Evolutionary conservation across 176 grass and related monocot genomes (phyloP).

Genomic region (Bolboschoenus planiculmis): DNA sequence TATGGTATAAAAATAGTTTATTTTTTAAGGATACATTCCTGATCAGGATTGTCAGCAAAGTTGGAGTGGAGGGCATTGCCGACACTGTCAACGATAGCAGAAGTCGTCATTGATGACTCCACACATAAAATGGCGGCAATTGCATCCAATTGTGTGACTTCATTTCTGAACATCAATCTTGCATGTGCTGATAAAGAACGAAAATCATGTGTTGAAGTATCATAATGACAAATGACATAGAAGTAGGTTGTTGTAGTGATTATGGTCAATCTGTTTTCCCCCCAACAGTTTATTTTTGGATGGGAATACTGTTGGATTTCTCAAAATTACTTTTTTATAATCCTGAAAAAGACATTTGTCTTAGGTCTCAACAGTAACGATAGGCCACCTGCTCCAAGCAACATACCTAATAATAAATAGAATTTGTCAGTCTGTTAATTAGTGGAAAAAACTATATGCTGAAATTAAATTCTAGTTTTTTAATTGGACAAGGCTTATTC

Average conservation of each 20-base stretch:
- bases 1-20: background rate
- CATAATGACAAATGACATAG: background rate
- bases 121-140: constrained; percentile 87
- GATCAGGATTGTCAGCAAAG: constrained; percentile 71
- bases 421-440: background rate
- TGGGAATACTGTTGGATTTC: background rate
- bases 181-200: constrained; percentile 60
- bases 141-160: constrained; percentile 59
- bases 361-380: background rate
- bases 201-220: background rate
- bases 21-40: constrained; percentile 77
- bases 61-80: constrained; percentile 75
- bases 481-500: background rate
- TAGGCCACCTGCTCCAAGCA: background rate
- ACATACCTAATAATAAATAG: background rate
- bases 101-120: constrained; percentile 88
- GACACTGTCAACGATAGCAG: constrained; percentile 52
- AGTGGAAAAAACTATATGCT: background rate
- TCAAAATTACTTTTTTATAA: background rate
- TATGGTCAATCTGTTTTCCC: background rate
- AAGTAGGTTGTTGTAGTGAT: background rate
- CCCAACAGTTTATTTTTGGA: background rate
- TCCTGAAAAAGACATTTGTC: background rate
- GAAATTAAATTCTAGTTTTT: background rate
- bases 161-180: constrained; percentile 86